phyloP scores from a whole-genome alignment of 805 yeast species.

The Starmerella lactis-condensi region DNA sequence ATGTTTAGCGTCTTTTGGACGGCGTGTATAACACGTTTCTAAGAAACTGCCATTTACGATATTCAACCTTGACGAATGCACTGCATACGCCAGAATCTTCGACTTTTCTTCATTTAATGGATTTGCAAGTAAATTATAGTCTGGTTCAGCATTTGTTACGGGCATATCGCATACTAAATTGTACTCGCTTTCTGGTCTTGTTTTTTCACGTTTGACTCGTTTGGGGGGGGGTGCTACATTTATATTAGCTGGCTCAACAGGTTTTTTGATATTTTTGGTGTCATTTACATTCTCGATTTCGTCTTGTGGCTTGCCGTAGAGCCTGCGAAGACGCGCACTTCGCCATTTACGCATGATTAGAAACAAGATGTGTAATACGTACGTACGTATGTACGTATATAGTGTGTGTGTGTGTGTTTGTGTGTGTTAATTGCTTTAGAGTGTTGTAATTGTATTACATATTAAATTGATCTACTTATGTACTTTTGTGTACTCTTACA shows the following conservation, averaged over 20 bases:
- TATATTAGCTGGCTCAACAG: constrained; percentile 3
- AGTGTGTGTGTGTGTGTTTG: too few relatives aligned
- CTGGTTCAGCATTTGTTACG: constrained; percentile 44
- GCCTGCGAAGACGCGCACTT: constrained; percentile 12
- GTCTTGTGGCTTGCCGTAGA: constrained; percentile 13
- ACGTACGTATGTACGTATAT: too few relatives aligned
- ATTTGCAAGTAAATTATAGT: constrained; percentile 39
- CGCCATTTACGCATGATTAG: constrained; percentile 11
- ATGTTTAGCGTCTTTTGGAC: constrained; percentile 36
- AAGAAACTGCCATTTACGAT: constrained; percentile 55
- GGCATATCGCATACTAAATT: constrained; percentile 27
- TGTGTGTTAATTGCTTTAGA: too few relatives aligned
- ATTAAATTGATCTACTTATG: too few relatives aligned
- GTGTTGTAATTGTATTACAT: too few relatives aligned
- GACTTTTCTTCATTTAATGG: constrained; percentile 57
- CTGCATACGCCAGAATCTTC: constrained; percentile 30
- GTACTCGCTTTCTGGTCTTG: constrained; percentile 17
- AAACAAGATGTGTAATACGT: too few relatives aligned
- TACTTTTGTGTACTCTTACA: background rate
- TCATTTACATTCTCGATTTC: constrained; percentile 6
- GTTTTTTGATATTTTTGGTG: background rate
- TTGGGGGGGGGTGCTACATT: constrained; percentile 15
- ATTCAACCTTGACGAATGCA: constrained; percentile 52
- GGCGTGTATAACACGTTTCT: constrained; percentile 62
- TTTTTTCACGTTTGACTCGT: constrained; percentile 15